Evolutionary conservation across 495 filamentous ascomycete species (phyloP).

Genomic region (Neurospora sp.): DNA sequence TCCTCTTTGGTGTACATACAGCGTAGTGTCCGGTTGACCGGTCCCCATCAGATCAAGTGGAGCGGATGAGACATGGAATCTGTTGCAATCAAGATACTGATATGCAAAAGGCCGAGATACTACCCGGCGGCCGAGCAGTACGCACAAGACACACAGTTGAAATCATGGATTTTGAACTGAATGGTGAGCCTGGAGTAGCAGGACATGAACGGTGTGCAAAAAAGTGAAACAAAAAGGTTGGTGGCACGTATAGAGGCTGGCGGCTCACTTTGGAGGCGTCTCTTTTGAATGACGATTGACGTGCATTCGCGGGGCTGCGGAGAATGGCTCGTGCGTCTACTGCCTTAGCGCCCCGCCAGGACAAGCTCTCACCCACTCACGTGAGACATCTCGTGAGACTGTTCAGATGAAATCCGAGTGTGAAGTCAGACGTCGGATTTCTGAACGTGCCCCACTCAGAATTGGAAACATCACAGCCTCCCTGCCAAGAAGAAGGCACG

Average conservation of each 20-base stretch:
- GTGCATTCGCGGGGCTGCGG: neutral
- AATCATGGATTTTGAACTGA: neutral
- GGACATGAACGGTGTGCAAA: neutral
- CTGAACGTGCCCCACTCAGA: neutral
- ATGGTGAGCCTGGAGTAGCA: neutral
- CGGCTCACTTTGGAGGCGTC: neutral
- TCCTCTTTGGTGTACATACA: neutral
- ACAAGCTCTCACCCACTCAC: neutral
- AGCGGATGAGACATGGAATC: neutral
- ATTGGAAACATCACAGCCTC: constrained; percentile 14
- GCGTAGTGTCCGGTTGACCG: neutral
- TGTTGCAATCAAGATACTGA: neutral
- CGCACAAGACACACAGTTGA: neutral
- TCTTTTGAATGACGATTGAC: neutral
- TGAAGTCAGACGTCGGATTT: neutral
- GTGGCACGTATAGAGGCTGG: neutral
- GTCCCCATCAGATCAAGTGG: neutral
- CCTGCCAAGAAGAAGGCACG: constrained; percentile 19
- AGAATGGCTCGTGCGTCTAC: neutral
- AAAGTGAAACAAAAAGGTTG: neutral
- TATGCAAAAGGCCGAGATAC: neutral
- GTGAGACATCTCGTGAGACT: neutral
- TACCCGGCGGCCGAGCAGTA: neutral
- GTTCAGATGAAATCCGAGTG: neutral
- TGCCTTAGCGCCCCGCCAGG: neutral